phyloP scores from a whole-genome alignment of 306 rosid genomes.

The Cucurbita moschata region DNA sequence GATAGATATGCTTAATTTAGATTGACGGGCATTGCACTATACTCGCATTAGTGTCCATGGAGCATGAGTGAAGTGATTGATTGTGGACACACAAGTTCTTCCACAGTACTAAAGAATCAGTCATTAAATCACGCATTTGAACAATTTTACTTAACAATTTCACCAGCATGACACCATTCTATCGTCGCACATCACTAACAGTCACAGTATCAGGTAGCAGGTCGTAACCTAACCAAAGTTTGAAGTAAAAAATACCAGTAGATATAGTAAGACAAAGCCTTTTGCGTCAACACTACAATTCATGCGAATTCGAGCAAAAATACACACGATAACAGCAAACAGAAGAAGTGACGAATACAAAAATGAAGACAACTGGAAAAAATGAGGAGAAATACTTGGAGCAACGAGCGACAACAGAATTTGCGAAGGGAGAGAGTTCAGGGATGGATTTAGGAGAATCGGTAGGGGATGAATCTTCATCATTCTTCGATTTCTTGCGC shows the following conservation, averaged over 20 bases:
- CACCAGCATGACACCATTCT: background rate
- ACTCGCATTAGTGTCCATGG: background rate
- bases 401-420: slow-evolving; percentile 68
- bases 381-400: slow-evolving; percentile 29
- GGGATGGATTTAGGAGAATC: slow-evolving; percentile 46
- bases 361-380: background rate
- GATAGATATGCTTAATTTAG: too few relatives aligned
- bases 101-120: background rate
- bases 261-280: background rate
- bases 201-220: background rate
- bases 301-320: background rate
- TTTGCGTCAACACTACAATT: background rate
- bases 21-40: background rate
- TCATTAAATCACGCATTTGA: background rate
- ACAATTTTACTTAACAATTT: background rate
- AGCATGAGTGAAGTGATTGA: background rate
- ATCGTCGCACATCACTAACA: background rate
- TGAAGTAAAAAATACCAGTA: background rate
- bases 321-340: background rate
- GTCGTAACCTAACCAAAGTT: background rate
- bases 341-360: background rate
- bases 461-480: slow-evolving; percentile 11
- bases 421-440: slow-evolving; percentile 68
- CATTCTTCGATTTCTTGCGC: slow-evolving; percentile 18
- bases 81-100: background rate